Conservation (phyloP, 148 eudicot genomes). For the Persicaria maculosa region DNA sequence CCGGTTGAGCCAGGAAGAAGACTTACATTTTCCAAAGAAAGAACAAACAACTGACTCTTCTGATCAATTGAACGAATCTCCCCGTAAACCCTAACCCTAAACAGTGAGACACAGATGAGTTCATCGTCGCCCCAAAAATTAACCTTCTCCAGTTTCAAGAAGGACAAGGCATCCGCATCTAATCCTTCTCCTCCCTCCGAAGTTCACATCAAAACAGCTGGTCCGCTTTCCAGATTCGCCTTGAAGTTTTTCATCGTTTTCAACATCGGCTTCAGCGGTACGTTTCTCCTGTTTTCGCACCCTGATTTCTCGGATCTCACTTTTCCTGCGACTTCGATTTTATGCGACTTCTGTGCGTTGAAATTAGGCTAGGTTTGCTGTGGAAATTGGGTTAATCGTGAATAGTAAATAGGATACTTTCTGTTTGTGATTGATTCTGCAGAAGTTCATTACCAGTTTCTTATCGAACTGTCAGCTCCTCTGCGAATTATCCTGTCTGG, state of each 20-base stretch:
- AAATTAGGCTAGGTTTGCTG: background rate
- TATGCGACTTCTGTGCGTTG: background rate
- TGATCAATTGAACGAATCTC: no score
- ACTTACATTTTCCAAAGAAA: no score
- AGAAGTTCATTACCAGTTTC: background rate
- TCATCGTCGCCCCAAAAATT: slow-evolving; percentile 1
- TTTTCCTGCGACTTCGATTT: background rate
- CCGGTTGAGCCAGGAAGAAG: no score
- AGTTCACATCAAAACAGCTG: background rate
- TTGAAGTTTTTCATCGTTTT: slow-evolving; percentile 1
- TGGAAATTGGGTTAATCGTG: background rate
- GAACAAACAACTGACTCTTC: no score
- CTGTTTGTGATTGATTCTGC: background rate
- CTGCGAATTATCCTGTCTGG: background rate
- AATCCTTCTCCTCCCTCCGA: background rate
- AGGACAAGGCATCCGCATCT: background rate
- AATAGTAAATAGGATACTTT: background rate
- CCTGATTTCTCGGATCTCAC: background rate
- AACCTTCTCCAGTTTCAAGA: slow-evolving; percentile 1
- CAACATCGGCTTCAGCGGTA: slow-evolving; percentile 2
- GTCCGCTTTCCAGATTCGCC: background rate
- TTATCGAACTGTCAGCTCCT: background rate
- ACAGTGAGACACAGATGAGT: background rate
- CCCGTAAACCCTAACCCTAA: background rate
- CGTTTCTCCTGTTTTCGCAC: background rate